These are phyloP conservation scores for Brassica cretica DNA, from an alignment of 345 rosid species.

Conservation along the genomic window DNA sequence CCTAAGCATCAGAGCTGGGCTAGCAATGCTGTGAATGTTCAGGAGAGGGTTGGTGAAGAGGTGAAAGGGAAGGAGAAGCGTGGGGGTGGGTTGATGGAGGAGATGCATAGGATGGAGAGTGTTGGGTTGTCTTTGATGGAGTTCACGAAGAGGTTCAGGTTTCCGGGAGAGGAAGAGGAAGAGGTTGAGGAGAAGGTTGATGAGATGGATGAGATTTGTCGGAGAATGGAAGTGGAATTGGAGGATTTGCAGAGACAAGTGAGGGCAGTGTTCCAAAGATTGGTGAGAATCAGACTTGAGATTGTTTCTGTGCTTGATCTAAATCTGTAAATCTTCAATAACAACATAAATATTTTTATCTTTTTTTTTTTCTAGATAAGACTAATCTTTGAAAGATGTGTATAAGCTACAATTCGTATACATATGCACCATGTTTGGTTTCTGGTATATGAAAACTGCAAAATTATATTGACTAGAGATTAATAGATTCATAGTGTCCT, in stretches of 20 bases:
- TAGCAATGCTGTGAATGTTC: conserved; percentile 52
- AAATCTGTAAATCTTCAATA: conserved; percentile 8
- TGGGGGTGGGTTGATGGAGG: conserved; percentile 56
- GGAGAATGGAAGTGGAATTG: conserved; percentile 76
- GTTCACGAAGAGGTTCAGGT: conserved; percentile 61
- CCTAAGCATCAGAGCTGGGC: conserved; percentile 87
- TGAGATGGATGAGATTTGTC: conserved; percentile 71
- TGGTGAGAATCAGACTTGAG: conserved; percentile 78
- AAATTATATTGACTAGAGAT: conserved; percentile 17
- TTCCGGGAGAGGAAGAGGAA: conserved; percentile 63
- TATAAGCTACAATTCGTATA: conserved; percentile 28
- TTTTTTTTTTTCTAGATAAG: not conserved
- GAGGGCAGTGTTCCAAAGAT: conserved; percentile 83
- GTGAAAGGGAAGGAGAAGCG: conserved; percentile 92
- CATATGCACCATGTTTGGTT: conserved; percentile 27
- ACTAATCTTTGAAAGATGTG: conserved; percentile 26
- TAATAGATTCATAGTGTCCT: conserved; percentile 20
- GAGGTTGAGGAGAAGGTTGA: conserved; percentile 50
- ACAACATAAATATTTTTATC: not conserved
- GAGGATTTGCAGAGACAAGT: conserved; percentile 78
- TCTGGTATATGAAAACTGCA: conserved; percentile 26
- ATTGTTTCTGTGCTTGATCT: conserved; percentile 61
- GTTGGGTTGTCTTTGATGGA: conserved; percentile 59
- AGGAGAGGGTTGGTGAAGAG: conserved; percentile 86
- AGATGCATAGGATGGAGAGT: conserved; percentile 80